Conservation (phyloP, 768 basidiomycete genomes). For the Leccinum longicurvipes region DNA sequence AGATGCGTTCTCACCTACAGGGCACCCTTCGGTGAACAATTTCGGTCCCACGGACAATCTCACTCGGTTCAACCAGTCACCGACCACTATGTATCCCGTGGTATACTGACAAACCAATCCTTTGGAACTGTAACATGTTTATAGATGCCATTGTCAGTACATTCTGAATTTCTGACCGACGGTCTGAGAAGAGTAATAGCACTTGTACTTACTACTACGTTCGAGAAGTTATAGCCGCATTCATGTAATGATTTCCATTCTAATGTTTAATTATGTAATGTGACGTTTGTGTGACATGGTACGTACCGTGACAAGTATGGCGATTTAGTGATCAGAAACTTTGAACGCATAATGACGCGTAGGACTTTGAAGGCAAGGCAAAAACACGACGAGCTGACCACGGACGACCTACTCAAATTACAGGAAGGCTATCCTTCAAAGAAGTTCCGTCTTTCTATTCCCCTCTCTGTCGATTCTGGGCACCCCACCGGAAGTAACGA, state of each 20-base stretch:
- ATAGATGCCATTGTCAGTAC: not conserved
- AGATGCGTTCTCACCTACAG: not conserved
- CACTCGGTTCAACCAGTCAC: constrained; percentile 1
- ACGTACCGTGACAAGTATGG: not conserved
- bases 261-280: not conserved
- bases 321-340: too few relatives aligned
- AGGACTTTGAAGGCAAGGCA: constrained; percentile 14
- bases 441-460: constrained; percentile 22
- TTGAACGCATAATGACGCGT: not conserved
- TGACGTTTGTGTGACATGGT: constrained; percentile 1
- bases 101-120: not conserved
- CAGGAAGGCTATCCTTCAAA: constrained; percentile 44
- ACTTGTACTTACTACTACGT: too few relatives aligned
- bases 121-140: not conserved
- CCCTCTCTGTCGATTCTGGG: not conserved
- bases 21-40: not conserved
- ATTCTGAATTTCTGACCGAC: not conserved
- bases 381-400: constrained; percentile 28
- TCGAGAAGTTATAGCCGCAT: not conserved
- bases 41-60: not conserved
- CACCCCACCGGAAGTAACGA: not conserved
- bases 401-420: constrained; percentile 46
- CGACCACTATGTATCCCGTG: not conserved
- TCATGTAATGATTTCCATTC: too few relatives aligned
- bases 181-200: not conserved